Evolutionary conservation across 495 filamentous ascomycete species (phyloP).

Genomic region (Lasiosphaeria ovina): DNA sequence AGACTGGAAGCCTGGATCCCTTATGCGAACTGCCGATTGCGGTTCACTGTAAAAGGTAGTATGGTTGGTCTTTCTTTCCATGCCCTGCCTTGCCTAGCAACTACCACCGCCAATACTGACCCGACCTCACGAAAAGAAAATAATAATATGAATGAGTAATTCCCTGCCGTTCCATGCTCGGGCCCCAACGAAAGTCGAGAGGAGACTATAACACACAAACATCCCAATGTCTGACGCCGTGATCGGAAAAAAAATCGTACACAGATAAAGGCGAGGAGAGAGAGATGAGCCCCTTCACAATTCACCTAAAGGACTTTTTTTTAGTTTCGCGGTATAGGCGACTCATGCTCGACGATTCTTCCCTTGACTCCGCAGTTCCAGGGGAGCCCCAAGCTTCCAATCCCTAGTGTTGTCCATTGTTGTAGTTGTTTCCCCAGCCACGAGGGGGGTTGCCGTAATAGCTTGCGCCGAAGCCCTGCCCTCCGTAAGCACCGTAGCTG

Average conservation of each 20-base stretch:
- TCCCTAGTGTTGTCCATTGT: slow-evolving; percentile 14
- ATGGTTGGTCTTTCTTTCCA: not conserved
- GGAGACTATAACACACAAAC: slow-evolving; percentile 1
- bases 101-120: not conserved
- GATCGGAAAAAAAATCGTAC: slow-evolving; percentile 1
- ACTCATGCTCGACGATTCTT: not conserved
- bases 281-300: not conserved
- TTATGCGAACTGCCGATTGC: no score
- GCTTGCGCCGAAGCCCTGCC: slow-evolving; percentile 49
- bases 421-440: slow-evolving; percentile 73
- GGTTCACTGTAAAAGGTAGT: no score
- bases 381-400: not conserved
- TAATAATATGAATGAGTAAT: not conserved
- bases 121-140: not conserved
- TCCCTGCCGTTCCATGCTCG: not conserved
- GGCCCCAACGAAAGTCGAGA: not conserved
- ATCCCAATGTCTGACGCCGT: slow-evolving; percentile 3
- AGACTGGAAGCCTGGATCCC: no score
- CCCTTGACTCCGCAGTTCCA: not conserved
- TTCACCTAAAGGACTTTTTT: slow-evolving; percentile 1
- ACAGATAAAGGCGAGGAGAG: slow-evolving; percentile 1
- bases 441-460: slow-evolving; percentile 54
- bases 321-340: not conserved
- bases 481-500: slow-evolving; percentile 56
- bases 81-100: not conserved